Evolutionary conservation across 352 stramenopile genomes (phyloP).

Genomic region (Globisporangium lucens): DNA sequence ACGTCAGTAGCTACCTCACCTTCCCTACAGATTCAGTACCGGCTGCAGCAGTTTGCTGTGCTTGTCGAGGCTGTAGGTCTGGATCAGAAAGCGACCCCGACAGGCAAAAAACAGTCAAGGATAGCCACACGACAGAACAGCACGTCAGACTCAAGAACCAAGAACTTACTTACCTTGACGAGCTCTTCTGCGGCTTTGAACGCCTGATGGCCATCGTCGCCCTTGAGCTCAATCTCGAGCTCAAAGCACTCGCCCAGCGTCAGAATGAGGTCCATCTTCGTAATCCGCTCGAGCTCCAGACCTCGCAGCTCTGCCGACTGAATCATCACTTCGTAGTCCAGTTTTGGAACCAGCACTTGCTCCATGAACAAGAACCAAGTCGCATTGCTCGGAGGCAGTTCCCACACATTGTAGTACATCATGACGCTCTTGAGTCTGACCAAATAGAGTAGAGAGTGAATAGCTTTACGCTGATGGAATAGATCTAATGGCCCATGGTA

Average conservation of each 20-base stretch:
- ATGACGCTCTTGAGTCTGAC: constrained; percentile 58
- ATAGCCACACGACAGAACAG: not conserved
- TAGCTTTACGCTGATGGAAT: not conserved
- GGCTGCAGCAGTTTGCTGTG: constrained; percentile 25
- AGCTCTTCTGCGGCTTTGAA: constrained; percentile 44
- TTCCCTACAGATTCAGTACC: constrained; percentile 10
- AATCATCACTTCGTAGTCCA: constrained; percentile 75
- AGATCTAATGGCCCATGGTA: not conserved
- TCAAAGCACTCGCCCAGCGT: constrained; percentile 82
- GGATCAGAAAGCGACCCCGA: not conserved
- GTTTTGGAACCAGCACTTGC: constrained; percentile 73
- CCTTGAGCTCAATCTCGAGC: constrained; percentile 66
- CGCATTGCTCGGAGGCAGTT: constrained; percentile 77
- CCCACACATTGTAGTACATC: constrained; percentile 88
- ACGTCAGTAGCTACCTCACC: too few relatives aligned
- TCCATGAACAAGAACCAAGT: constrained; percentile 81
- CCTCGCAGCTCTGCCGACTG: constrained; percentile 64
- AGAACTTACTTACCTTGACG: constrained; percentile 30
- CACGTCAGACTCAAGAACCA: too few relatives aligned
- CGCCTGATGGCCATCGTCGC: constrained; percentile 33
- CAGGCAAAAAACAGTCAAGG: not conserved
- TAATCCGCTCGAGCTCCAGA: constrained; percentile 70
- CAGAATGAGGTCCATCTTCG: constrained; percentile 85
- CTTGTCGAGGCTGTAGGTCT: constrained; percentile 36
- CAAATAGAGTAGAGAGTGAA: not conserved